Evolutionary conservation across 345 rosid genomes (phyloP), one percentile per base, ranked within the genome.

Genomic region (Microcos paniculata): DNA sequence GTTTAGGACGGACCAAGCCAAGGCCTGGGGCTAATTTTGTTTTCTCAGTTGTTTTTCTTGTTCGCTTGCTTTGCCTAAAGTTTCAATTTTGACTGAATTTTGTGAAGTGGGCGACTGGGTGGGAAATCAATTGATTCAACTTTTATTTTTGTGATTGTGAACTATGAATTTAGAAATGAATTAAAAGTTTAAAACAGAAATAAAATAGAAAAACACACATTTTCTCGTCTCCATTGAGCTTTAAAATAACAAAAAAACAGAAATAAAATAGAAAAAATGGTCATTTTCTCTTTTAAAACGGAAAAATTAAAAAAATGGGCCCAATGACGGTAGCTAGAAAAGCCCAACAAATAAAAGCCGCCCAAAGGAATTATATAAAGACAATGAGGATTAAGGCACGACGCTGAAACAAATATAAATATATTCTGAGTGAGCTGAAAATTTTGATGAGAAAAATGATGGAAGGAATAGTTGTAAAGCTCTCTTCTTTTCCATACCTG

Each of bases 401-500:
- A 53, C 21, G 2, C 18, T n/a, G n/a, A n/a, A 71, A 8, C 4
- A 2, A 35, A 0, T 35, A 8, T 8, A n/a, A n/a, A n/a, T n/a
- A n/a, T n/a, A n/a, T 48, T 67, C 15, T 24, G 11, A 30, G 38
- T 15, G 19, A 12, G 0, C 10, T 8, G 61, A 23, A 23, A 26
- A 6, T 8, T 28, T 67, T 46, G 38, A 48, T 10, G 57, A 12
- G 52, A 24, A 72, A 23, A 24, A 72, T 56, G 21, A 87, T 88
- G 90, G 92, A 84, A 82, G 87, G 77, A n/a, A 75, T 84, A 80
- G 84, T 87, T 71, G 84, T 85, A 65, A 90, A 87, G 70, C 82
- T 94, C 61, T 79, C 91, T 0, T 82, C 93, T 43, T 80, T 86
- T 80, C 82, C 77, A 71, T 71, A 86, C 71, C 75, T 85, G 6